Percentiles rank a stretch among this genome's conserved stretches.
These are phyloP conservation scores for Fusarium stilboides DNA, from an alignment of 2,329 filamentous ascomycete genomes.

Conservation along the genomic window DNA sequence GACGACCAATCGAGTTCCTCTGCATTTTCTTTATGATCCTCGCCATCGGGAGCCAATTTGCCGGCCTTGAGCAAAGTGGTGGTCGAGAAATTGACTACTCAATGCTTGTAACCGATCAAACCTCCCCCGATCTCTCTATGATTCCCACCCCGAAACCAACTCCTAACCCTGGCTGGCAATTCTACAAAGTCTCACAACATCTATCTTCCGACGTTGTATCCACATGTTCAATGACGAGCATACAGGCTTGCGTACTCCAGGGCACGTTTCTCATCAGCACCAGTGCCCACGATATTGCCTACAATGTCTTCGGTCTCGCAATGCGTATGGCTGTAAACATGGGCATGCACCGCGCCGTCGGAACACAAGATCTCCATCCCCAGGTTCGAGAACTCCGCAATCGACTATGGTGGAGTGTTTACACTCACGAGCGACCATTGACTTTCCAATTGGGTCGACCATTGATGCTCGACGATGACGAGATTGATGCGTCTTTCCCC, in stretches of 20 bases:
- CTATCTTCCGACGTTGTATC: conserved; percentile 6
- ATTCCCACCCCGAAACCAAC: neutral
- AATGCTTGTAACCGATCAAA: neutral
- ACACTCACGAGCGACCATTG: neutral
- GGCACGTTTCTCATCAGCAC: conserved; percentile 11
- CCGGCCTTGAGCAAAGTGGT: conserved; percentile 2
- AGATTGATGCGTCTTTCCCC: conserved; percentile 9
- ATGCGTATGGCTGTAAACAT: conserved; percentile 7
- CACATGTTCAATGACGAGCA: conserved; percentile 10
- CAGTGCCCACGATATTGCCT: conserved; percentile 3
- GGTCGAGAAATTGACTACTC: neutral
- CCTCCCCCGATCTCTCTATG: neutral
- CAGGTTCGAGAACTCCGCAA: conserved; percentile 8
- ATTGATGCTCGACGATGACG: conserved; percentile 6
- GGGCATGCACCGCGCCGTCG: conserved; percentile 8
- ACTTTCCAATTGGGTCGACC: conserved; percentile 16
- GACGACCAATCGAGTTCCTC: conserved; percentile 1
- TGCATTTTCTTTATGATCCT: conserved; percentile 14
- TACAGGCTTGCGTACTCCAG: neutral
- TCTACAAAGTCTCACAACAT: neutral
- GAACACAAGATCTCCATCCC: neutral
- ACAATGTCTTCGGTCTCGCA: conserved; percentile 3
- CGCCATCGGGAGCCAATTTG: conserved; percentile 10
- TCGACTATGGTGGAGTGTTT: conserved; percentile 14
- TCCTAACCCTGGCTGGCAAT: conserved; percentile 10